A percentile compares a stretch with the other conserved stretches of the same genome.
Evolutionary conservation across 768 basidiomycete species (phyloP).

Genomic region (Gautieria morchelliformis): DNA sequence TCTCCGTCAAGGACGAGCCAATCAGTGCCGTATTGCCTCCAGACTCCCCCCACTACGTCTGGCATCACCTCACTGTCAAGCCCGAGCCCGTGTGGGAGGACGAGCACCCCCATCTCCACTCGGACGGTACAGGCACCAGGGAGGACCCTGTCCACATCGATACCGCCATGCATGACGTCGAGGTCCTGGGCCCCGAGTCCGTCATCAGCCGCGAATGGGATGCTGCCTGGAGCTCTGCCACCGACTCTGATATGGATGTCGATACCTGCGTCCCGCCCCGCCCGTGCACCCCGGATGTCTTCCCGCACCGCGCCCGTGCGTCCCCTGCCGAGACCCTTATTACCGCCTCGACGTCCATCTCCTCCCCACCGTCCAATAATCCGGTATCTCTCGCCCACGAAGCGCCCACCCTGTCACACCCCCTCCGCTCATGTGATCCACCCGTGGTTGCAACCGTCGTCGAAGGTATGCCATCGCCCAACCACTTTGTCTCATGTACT

Average conservation of each 20-base stretch:
- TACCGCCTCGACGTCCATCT: not conserved
- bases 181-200: slow-evolving; percentile 6
- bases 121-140: not conserved
- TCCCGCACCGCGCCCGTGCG: not conserved
- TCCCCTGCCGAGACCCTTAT: not conserved
- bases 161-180: not conserved
- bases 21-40: not conserved
- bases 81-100: not conserved
- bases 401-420: not conserved
- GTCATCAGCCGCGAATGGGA: slow-evolving; percentile 7
- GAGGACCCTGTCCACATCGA: not conserved
- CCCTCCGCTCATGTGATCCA: not conserved
- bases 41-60: not conserved
- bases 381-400: not conserved
- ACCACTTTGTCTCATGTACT: not conserved
- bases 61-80: not conserved
- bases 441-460: not conserved
- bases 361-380: not conserved
- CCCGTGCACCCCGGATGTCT: no score
- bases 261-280: not conserved
- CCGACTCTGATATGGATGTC: not conserved
- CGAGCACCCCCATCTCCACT: not conserved
- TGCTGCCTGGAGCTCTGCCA: not conserved
- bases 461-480: not conserved
- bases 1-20: slow-evolving; percentile 2